A percentile compares a stretch with the other conserved stretches of the same genome.
These are phyloP conservation scores for Dactylellina cionopaga DNA, from an alignment of 2,329 filamentous ascomycete genomes.

Conservation along the genomic window DNA sequence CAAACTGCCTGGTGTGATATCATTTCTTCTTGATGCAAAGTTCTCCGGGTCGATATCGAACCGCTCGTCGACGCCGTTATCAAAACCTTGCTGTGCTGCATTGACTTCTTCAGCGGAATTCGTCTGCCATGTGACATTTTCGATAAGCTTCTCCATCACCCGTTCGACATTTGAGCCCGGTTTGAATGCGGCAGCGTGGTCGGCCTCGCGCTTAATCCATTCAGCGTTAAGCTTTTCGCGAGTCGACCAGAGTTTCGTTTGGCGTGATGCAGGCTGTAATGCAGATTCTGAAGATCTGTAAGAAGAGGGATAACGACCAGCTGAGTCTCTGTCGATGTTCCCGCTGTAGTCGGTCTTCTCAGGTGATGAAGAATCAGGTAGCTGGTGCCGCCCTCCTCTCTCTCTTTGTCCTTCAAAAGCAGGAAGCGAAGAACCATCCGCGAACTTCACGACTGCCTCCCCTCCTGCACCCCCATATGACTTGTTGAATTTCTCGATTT, in stretches of 20 bases:
- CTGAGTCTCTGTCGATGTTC: no score
- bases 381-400: no score
- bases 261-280: no score
- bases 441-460: not conserved
- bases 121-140: constrained; percentile 18
- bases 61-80: constrained; percentile 1
- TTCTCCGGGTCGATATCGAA: constrained; percentile 37
- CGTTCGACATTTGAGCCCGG: constrained; percentile 17
- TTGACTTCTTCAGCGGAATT: not conserved
- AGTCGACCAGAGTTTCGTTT: no score
- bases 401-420: no score
- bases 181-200: constrained; percentile 5
- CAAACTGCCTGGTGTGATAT: constrained; percentile 30
- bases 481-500: no score
- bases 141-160: constrained; percentile 26
- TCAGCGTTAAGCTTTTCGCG: constrained; percentile 2
- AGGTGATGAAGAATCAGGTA: no score
- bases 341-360: no score
- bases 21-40: constrained; percentile 20
- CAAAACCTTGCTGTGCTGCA: not conserved
- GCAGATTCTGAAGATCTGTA: no score
- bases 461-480: not conserved
- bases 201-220: constrained; percentile 15
- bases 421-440: not conserved
- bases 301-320: no score